These are phyloP conservation scores for Tirmania nivea DNA, from an alignment of 495 filamentous ascomycete genomes.

Conservation along the genomic window DNA sequence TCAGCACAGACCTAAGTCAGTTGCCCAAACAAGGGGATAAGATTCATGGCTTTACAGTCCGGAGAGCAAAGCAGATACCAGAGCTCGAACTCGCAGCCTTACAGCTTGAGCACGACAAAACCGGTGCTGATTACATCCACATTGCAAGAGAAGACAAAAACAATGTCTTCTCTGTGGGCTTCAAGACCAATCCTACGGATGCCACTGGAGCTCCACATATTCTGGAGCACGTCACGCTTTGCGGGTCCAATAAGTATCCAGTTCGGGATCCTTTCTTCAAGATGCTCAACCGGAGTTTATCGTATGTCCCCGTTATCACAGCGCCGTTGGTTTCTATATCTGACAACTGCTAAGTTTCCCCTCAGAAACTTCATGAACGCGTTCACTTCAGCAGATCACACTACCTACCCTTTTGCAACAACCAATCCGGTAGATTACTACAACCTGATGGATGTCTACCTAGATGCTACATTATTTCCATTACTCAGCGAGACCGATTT, in stretches of 20 bases:
- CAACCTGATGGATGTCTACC: slow-evolving; percentile 88
- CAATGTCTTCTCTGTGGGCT: slow-evolving; percentile 97
- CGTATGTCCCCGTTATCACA: slow-evolving; percentile 17
- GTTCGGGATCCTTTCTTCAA: slow-evolving; percentile 98
- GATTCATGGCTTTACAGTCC: slow-evolving; percentile 78
- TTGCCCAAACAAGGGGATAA: slow-evolving; percentile 60
- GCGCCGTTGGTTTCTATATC: background rate
- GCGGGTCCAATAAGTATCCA: slow-evolving; percentile 90
- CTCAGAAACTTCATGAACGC: slow-evolving; percentile 87
- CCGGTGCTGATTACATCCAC: slow-evolving; percentile 86
- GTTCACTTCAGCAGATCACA: slow-evolving; percentile 87
- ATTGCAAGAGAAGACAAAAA: slow-evolving; percentile 86
- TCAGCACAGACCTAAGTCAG: slow-evolving; percentile 47
- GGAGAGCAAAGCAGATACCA: slow-evolving; percentile 72
- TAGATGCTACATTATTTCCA: slow-evolving; percentile 81
- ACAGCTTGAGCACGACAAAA: slow-evolving; percentile 76
- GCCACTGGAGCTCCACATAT: slow-evolving; percentile 94
- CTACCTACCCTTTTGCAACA: slow-evolving; percentile 94
- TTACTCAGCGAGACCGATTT: slow-evolving; percentile 81
- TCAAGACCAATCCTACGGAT: slow-evolving; percentile 96
- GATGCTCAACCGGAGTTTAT: slow-evolving; percentile 91
- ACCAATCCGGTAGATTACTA: slow-evolving; percentile 91
- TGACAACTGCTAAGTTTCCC: background rate
- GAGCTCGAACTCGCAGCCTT: slow-evolving; percentile 83
- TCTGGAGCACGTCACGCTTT: slow-evolving; percentile 87